These are phyloP conservation scores for Oryza meyeriana DNA, from an alignment of 176 grass and related monocot species.

Conservation along the genomic window DNA sequence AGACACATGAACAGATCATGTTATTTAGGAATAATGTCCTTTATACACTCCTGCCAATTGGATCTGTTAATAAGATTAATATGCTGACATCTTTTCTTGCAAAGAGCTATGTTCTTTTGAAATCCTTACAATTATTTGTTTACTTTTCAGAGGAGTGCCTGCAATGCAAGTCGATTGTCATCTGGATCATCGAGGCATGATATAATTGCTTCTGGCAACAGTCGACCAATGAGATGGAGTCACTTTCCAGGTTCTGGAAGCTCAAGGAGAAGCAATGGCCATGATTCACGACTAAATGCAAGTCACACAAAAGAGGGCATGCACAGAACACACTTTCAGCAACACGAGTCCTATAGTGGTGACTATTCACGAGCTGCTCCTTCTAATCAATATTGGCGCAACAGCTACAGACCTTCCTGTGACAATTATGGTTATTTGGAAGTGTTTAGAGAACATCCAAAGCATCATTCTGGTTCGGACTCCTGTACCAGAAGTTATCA, in stretches of 20 bases:
- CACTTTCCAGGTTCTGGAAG: slow-evolving; percentile 24
- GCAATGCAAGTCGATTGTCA: not conserved
- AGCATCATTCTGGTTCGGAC: not conserved
- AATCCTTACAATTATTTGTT: slow-evolving; percentile 33
- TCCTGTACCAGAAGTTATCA: not conserved
- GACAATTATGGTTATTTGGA: slow-evolving; percentile 3
- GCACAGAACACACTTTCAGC: slow-evolving; percentile 26
- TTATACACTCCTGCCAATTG: not conserved
- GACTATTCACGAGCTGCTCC: slow-evolving; percentile 3
- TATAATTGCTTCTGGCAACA: slow-evolving; percentile 15
- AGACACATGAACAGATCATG: not conserved
- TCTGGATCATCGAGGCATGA: slow-evolving; percentile 20
- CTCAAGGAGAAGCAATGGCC: not conserved
- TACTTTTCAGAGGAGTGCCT: slow-evolving; percentile 29
- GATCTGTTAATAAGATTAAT: not conserved
- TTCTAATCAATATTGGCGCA: slow-evolving; percentile 23
- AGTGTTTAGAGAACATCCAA: slow-evolving; percentile 28
- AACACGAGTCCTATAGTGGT: slow-evolving; percentile 10
- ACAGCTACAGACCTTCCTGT: slow-evolving; percentile 4
- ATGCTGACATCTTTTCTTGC: slow-evolving; percentile 6
- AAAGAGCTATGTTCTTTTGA: not conserved
- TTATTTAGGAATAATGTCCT: slow-evolving; percentile 17
- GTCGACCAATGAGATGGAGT: slow-evolving; percentile 26
- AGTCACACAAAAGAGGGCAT: slow-evolving; percentile 16
- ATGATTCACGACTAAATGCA: slow-evolving; percentile 23